Evolutionary conservation across 1,139 yeast genomes (phyloP), one percentile per base, ranked within the genome.

Genomic region (Blastobotrys aristatus): DNA sequence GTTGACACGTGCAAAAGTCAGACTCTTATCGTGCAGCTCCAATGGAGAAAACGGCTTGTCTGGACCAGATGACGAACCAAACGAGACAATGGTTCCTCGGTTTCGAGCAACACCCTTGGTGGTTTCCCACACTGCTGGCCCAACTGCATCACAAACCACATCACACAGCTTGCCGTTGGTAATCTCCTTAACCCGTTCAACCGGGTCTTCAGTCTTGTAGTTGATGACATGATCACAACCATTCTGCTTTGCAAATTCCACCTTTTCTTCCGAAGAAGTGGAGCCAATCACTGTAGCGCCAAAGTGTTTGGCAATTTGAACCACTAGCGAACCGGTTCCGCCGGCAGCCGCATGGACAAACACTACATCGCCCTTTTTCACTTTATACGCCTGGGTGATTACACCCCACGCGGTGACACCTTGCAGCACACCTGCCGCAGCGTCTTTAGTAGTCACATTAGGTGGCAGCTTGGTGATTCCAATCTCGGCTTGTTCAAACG

Each of bases 281-380:
- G 85, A 72, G 2, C 94, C 96, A 67, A 90, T 88, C 42, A 82
- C 90, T 53, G 77, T 80, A 2, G 88, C 96, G 22, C 95, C 95
- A 45, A 71, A 71, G 24, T 66, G 67, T 30, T 73, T 63, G 46
- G 82, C 68, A 65, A 88, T 68, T 66, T 88, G 96, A 40, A 74
- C 73, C 48, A 87, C 66, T 14, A 86, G 57, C 46, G 77, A 73
- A 1, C 97, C 97, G 44, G 85, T 90, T 49, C 97, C 96, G 43
- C 97, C 97, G 7, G 96, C 96, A 16, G 96, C 96, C 1, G 97
- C 97, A 73, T 89, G 87, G 32, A 87, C 81, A 46, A 89, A 71
- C 36, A 84, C 75, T 55, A 66, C 75, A 52, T 90, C 96, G 45
- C 79, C 89, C 60, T 74, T 70, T 60, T 84, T 62, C 31, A 88